Evolutionary conservation across 768 basidiomycete genomes (phyloP).

Genomic region (Pholiota conissans): DNA sequence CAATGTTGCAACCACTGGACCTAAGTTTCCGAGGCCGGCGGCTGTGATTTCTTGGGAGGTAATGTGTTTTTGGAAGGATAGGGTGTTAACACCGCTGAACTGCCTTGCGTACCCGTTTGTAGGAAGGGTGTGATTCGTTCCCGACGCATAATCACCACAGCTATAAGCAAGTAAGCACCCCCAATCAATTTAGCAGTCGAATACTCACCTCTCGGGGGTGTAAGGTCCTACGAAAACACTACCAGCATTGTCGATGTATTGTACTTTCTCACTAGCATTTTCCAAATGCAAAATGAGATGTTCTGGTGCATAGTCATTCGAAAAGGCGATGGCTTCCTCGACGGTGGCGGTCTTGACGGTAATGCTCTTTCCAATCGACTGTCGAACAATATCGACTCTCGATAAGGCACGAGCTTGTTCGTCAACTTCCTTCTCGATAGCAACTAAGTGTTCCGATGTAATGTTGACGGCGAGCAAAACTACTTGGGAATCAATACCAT

Average conservation of each 20-base stretch:
- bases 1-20: conserved; percentile 84
- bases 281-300: conserved; percentile 92
- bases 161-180: conserved; percentile 38
- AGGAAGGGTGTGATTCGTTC: conserved; percentile 97
- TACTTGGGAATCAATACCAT: conserved; percentile 97
- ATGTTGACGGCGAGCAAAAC: conserved; percentile 85
- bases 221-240: conserved; percentile 95
- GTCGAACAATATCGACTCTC: conserved; percentile 85
- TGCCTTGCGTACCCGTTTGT: conserved; percentile 97
- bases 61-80: conserved; percentile 98
- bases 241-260: conserved; percentile 84
- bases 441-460: conserved; percentile 55
- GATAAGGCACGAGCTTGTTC: conserved; percentile 82
- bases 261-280: conserved; percentile 64
- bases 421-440: conserved; percentile 85
- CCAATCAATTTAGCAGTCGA: not conserved
- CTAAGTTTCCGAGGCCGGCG: conserved; percentile 73
- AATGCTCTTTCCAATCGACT: conserved; percentile 88
- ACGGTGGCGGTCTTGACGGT: conserved; percentile 73
- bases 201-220: conserved; percentile 86
- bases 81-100: conserved; percentile 97
- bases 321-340: conserved; percentile 82
- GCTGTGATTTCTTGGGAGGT: conserved; percentile 92
- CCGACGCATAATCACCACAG: conserved; percentile 98
- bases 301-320: conserved; percentile 98